phyloP scores from a whole-genome alignment of 768 basidiomycete species.

The Mrakia blollopis region DNA sequence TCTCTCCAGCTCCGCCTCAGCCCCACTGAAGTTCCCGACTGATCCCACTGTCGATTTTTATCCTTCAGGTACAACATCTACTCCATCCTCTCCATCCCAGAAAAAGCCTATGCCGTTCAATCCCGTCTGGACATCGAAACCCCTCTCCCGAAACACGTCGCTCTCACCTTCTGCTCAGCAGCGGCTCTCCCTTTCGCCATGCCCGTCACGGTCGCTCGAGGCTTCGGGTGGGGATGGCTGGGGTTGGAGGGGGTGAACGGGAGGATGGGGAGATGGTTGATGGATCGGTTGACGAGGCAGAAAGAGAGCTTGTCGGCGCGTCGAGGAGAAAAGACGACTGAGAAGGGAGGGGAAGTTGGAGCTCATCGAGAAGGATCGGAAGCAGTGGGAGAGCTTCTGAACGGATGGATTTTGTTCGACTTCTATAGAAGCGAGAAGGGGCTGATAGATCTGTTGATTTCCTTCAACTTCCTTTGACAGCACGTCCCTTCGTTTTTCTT shows the following conservation, averaged over 20 bases:
- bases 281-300: constrained; percentile 53
- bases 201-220: constrained; percentile 70
- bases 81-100: constrained; percentile 73
- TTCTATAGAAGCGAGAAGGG: constrained; percentile 33
- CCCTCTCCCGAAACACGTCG: constrained; percentile 51
- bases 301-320: neutral
- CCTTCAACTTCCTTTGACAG: constrained; percentile 32
- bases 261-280: constrained; percentile 65
- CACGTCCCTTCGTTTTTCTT: neutral
- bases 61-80: constrained; percentile 69
- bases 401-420: constrained; percentile 36
- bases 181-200: constrained; percentile 72
- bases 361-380: neutral
- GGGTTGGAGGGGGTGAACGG: constrained; percentile 84
- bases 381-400: neutral
- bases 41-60: constrained; percentile 7
- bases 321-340: neutral
- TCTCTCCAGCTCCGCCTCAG: too few relatives aligned
- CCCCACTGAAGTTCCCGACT: constrained; percentile 9
- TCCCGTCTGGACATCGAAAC: constrained; percentile 19
- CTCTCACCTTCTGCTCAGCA: constrained; percentile 77
- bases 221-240: constrained; percentile 65
- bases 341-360: neutral
- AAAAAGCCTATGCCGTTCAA: constrained; percentile 56
- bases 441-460: constrained; percentile 33